These are phyloP conservation scores for Stentor coeruleus DNA, from an alignment of 73 alveolate species.

Conservation along the genomic window DNA sequence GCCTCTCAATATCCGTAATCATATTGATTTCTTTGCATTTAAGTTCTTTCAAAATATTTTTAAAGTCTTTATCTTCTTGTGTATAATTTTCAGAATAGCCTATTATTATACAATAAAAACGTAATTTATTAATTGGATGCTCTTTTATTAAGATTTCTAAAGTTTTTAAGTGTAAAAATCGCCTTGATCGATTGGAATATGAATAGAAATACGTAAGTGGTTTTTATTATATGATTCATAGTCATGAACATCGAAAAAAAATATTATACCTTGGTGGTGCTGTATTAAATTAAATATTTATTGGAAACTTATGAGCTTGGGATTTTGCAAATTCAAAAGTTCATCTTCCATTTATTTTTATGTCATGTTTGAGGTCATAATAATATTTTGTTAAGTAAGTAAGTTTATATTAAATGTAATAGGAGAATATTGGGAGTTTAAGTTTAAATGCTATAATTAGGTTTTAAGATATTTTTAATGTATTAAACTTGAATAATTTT, in stretches of 20 bases:
- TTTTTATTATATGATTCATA: not conserved
- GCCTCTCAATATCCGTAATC: not conserved
- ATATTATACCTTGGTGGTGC: not conserved
- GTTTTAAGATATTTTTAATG: too few relatives aligned
- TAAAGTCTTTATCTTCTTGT: not conserved
- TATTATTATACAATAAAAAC: not conserved
- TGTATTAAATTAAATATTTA: conserved; percentile 9
- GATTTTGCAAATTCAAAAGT: not conserved
- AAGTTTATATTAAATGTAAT: too few relatives aligned
- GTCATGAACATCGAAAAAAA: not conserved
- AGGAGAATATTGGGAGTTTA: too few relatives aligned
- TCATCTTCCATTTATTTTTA: conserved; percentile 9
- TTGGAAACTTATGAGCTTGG: not conserved
- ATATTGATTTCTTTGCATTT: not conserved
- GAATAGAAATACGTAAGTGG: not conserved
- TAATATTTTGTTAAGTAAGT: too few relatives aligned
- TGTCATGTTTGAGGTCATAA: conserved; percentile 11
- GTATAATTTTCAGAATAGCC: not conserved
- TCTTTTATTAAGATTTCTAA: not conserved
- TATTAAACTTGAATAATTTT: too few relatives aligned
- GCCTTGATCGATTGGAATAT: not conserved
- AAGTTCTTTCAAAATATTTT: not conserved
- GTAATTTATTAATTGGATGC: not conserved
- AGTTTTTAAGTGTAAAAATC: not conserved
- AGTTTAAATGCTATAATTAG: too few relatives aligned